Evolutionary conservation across 345 rosid species (phyloP).

Genomic region (Moricandia moricandioides): DNA sequence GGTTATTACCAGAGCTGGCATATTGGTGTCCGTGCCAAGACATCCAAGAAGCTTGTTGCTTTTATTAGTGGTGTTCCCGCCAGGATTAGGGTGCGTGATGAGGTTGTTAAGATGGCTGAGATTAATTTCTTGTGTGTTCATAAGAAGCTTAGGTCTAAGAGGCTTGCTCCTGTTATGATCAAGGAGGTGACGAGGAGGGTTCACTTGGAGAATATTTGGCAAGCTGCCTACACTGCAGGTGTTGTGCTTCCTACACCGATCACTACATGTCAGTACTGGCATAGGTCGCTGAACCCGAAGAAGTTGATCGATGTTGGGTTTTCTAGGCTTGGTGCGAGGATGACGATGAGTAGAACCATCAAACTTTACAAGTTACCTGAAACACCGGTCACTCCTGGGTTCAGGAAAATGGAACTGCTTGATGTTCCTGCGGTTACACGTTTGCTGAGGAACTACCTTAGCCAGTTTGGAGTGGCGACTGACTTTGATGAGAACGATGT

Average conservation of each 20-base stretch:
- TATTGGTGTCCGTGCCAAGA: constrained; percentile 81
- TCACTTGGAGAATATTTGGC: constrained; percentile 92
- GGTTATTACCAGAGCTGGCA: constrained; percentile 84
- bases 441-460: constrained; percentile 66
- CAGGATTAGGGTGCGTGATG: constrained; percentile 72
- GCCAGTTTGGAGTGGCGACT: constrained; percentile 76
- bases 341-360: constrained; percentile 96
- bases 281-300: constrained; percentile 92
- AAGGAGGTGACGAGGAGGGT: constrained; percentile 95
- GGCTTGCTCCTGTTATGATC: constrained; percentile 95
- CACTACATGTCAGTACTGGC: constrained; percentile 93
- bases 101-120: constrained; percentile 87
- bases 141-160: constrained; percentile 90
- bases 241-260: constrained; percentile 89
- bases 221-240: constrained; percentile 95
- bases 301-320: constrained; percentile 96
- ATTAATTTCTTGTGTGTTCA: constrained; percentile 93
- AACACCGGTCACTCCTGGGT: constrained; percentile 73
- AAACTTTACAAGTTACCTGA: constrained; percentile 82
- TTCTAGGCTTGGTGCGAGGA: constrained; percentile 83
- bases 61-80: constrained; percentile 92
- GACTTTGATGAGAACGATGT: constrained; percentile 85
- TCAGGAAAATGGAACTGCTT: constrained; percentile 79
- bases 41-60: constrained; percentile 82
- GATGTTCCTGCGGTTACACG: constrained; percentile 90